Evolutionary conservation across 2,329 filamentous ascomycete genomes (phyloP).

Genomic region (Claviceps purpurea): DNA sequence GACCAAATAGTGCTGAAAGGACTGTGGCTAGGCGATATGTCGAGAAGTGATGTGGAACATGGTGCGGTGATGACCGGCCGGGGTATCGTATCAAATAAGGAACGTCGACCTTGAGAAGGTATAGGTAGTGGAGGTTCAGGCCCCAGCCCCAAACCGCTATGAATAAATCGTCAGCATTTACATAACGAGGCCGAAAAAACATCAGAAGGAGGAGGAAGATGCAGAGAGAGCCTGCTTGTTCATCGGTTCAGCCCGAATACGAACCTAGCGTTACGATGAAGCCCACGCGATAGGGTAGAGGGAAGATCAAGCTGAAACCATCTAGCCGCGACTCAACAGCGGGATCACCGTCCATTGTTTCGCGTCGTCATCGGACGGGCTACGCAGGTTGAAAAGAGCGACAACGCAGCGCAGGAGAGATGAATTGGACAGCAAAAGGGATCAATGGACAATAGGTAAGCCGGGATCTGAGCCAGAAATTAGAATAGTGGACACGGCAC

Average conservation of each 20-base stretch:
- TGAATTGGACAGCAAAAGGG: too few relatives aligned
- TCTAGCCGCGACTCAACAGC: slow-evolving; percentile 61
- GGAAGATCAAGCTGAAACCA: slow-evolving; percentile 74
- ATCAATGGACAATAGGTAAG: too few relatives aligned
- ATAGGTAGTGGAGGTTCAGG: slow-evolving; percentile 77
- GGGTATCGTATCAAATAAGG: slow-evolving; percentile 80
- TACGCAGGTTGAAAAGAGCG: not conserved
- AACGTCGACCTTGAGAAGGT: slow-evolving; percentile 71
- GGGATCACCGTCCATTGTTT: slow-evolving; percentile 57
- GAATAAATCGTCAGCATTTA: not conserved
- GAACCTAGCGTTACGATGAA: slow-evolving; percentile 74
- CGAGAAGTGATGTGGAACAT: slow-evolving; percentile 64
- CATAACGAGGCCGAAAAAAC: not conserved
- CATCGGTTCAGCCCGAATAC: slow-evolving; percentile 10
- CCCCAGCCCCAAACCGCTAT: slow-evolving; percentile 92
- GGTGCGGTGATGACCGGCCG: slow-evolving; percentile 52
- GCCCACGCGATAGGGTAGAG: slow-evolving; percentile 79
- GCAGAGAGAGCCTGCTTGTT: not conserved
- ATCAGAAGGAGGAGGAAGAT: not conserved
- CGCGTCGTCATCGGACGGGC: slow-evolving; percentile 5
- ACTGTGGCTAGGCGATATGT: slow-evolving; percentile 75
- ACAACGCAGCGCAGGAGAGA: not conserved
- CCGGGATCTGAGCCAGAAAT: too few relatives aligned
- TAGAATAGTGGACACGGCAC: too few relatives aligned
- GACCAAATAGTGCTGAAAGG: slow-evolving; percentile 55